Percentiles rank a stretch among this genome's conserved stretches.
phyloP scores from a whole-genome alignment of 2,329 filamentous ascomycete genomes.

The Knoxdaviesia capensis region DNA sequence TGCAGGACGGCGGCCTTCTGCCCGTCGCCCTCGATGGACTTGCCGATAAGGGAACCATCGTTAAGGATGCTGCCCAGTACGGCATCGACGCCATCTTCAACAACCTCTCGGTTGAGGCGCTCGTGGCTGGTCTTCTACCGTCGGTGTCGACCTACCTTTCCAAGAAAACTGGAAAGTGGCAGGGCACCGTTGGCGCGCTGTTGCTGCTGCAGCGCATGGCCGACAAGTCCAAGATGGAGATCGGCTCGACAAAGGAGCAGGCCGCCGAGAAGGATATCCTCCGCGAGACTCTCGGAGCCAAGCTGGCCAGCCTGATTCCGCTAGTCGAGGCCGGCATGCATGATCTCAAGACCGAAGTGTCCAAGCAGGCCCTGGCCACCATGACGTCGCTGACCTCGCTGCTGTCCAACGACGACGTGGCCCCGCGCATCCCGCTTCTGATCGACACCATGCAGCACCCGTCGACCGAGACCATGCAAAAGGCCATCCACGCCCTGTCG shows the following conservation, averaged over 20 bases:
- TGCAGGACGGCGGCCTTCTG: constrained; percentile 62
- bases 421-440: constrained; percentile 74
- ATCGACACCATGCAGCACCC: constrained; percentile 93
- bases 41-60: constrained; percentile 73
- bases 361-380: constrained; percentile 76
- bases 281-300: constrained; percentile 75
- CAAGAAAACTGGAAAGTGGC: constrained; percentile 87
- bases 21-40: constrained; percentile 61
- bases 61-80: constrained; percentile 84
- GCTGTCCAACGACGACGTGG: constrained; percentile 91
- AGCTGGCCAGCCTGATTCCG: constrained; percentile 72
- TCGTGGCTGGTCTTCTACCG: constrained; percentile 67
- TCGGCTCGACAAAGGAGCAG: constrained; percentile 61
- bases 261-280: constrained; percentile 76
- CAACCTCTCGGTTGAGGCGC: constrained; percentile 59
- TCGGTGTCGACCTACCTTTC: constrained; percentile 53
- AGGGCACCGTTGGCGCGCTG: constrained; percentile 76
- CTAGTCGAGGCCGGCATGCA: constrained; percentile 88
- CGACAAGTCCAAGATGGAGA: constrained; percentile 74
- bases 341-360: constrained; percentile 75
- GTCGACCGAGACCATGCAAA: constrained; percentile 70
- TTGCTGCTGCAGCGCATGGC: constrained; percentile 82
- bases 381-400: constrained; percentile 83
- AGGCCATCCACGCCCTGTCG: constrained; percentile 89
- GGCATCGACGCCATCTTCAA: constrained; percentile 76